Conservation (phyloP, 805 yeast species). For the Ogataea neopini region DNA sequence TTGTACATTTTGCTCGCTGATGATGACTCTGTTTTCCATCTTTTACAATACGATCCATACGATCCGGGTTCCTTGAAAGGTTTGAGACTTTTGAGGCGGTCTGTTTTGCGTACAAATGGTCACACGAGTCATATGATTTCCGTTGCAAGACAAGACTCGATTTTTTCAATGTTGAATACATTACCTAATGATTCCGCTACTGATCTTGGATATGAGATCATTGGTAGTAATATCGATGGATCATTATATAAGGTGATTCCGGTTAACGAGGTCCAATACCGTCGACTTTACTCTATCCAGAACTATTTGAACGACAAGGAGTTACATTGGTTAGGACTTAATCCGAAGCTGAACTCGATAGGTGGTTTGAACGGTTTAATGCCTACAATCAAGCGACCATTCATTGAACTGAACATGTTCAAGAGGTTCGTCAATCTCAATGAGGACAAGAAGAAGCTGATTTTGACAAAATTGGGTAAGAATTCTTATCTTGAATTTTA, state of each 20-base stretch:
- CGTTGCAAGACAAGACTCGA: slow-evolving; percentile 38
- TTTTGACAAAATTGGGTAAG: slow-evolving; percentile 60
- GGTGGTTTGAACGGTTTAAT: slow-evolving; percentile 38
- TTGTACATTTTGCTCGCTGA: slow-evolving; percentile 70
- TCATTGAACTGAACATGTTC: slow-evolving; percentile 63
- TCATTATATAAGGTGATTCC: slow-evolving; percentile 75
- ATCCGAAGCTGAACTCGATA: slow-evolving; percentile 68
- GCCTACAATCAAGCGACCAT: slow-evolving; percentile 53
- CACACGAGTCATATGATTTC: slow-evolving; percentile 55
- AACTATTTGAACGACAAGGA: slow-evolving; percentile 84
- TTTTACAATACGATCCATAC: slow-evolving; percentile 88
- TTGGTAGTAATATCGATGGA: slow-evolving; percentile 82
- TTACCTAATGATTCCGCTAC: slow-evolving; percentile 31
- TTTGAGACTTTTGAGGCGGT: slow-evolving; percentile 64
- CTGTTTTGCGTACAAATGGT: slow-evolving; percentile 70
- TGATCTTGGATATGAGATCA: slow-evolving; percentile 48
- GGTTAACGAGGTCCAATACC: slow-evolving; percentile 68
- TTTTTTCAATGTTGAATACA: slow-evolving; percentile 34
- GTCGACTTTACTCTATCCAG: slow-evolving; percentile 81
- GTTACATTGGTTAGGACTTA: slow-evolving; percentile 72
- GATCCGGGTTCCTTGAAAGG: slow-evolving; percentile 84
- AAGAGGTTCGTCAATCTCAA: slow-evolving; percentile 54
- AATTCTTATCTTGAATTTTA: slow-evolving; percentile 61
- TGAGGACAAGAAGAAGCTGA: slow-evolving; percentile 54
- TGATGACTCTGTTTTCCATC: slow-evolving; percentile 61